Evolutionary conservation across 768 basidiomycete genomes (phyloP).

Genomic region (Trametopsis cervina): DNA sequence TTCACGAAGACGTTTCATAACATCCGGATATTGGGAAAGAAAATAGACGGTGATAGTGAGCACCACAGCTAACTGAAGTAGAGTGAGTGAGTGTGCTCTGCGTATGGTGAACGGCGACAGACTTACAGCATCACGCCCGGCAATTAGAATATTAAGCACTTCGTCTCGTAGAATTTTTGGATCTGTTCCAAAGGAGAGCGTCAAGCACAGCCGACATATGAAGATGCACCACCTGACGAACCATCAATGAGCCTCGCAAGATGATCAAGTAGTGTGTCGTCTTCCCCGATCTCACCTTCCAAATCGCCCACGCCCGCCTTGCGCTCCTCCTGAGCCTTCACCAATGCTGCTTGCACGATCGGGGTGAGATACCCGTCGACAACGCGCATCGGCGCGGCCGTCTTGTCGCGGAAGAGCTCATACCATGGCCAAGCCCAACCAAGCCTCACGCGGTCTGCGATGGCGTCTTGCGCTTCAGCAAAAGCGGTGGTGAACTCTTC

Average conservation of each 20-base stretch:
- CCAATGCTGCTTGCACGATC: slow-evolving; percentile 31
- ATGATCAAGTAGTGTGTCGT: slow-evolving; percentile 35
- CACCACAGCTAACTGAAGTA: slow-evolving; percentile 23
- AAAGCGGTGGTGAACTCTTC: slow-evolving; percentile 23
- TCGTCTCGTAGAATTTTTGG: slow-evolving; percentile 22
- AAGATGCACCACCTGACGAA: slow-evolving; percentile 14
- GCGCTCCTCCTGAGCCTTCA: slow-evolving; percentile 13
- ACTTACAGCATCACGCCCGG: slow-evolving; percentile 28
- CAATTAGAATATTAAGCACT: slow-evolving; percentile 26
- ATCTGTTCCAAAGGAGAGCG: slow-evolving; percentile 16
- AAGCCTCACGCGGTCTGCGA: slow-evolving; percentile 22
- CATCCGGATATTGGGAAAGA: slow-evolving; percentile 24
- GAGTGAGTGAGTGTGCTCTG: neutral
- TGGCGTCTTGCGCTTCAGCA: slow-evolving; percentile 24
- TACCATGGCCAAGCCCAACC: slow-evolving; percentile 35
- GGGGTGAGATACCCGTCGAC: slow-evolving; percentile 33
- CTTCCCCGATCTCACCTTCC: slow-evolving; percentile 18
- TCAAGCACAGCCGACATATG: no score
- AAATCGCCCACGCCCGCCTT: neutral
- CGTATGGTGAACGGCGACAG: neutral
- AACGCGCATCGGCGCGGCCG: slow-evolving; percentile 28
- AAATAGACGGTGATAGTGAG: slow-evolving; percentile 27
- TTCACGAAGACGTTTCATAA: slow-evolving; percentile 24
- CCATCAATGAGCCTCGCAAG: slow-evolving; percentile 32
- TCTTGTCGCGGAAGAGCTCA: slow-evolving; percentile 30